Base-by-base conservation (phyloP, 192 early-diverging fungal genomes). In the Lunasporangiospora selenospora region DNA sequence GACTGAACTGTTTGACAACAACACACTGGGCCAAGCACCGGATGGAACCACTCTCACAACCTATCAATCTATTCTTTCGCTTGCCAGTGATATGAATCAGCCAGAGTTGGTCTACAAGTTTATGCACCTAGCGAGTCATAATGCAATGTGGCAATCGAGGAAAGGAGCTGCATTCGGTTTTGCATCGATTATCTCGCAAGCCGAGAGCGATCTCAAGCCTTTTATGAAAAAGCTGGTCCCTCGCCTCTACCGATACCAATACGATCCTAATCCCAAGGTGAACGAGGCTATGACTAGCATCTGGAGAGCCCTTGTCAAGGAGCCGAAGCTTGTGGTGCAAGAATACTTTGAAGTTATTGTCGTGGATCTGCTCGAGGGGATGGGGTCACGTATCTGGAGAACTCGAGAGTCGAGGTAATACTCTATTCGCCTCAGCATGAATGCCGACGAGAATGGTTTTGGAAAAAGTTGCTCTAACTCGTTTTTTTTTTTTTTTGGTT, bases 101-200 rank as follows among this genome's bases (percentile, higher is more conserved):
- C 95, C 96, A 3, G 92, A 96, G 46, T 78, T 98, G 15, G 91
- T 96, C 6, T 97, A 96, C 77, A 90, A 91, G 57, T 94, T 98
- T 61, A 94, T 96, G 90, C 89, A 92, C 33, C 80, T 98, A 8
- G 96, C 96, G 1, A 90, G 89, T 33, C 92, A 97, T 67, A 90
- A 93, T 47, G 93, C 93, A 7, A 87, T 95, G 80, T 96, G 94
- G 93, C 89, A 89, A 58, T 94, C 93, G 13, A 80, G 94, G 21
- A 82, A 93, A 24, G 95, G 94, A 31, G 94, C 94, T 9, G 89
- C 90, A 10, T 90, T 95, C 69, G 95, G 95, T 13, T 93, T 98
- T 49, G 84, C 88, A 6, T 85, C 85, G 6, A 87, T 97, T 55
- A 90, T 93, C 32, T 80, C 89, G 5, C 80, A 88, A 36, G 92